These are phyloP conservation scores for Puccinia hordei DNA, from an alignment of 1,284 basidiomycete species.

Conservation along the genomic window DNA sequence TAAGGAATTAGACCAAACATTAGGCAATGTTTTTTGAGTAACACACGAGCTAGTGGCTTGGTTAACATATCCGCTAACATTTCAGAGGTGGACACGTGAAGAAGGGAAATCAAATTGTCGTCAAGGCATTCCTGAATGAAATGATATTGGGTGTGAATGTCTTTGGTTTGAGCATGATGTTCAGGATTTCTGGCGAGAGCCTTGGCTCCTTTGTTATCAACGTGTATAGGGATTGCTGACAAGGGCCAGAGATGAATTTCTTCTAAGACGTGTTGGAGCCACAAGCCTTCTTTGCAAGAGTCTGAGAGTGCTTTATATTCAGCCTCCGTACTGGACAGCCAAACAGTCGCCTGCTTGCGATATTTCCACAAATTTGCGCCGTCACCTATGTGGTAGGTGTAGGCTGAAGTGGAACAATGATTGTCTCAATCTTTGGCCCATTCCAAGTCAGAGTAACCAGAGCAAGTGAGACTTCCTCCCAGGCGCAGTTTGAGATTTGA, in stretches of 20 bases:
- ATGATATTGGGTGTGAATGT: neutral
- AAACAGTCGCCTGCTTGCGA: conserved; percentile 2
- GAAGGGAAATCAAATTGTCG: neutral
- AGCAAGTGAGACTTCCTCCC: neutral
- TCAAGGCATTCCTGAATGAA: neutral
- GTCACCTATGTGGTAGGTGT: neutral
- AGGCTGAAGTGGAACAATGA: neutral
- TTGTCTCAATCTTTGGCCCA: conserved; percentile 1
- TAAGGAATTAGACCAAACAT: too few species aligned
- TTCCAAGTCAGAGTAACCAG: conserved; percentile 10
- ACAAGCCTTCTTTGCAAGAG: too few species aligned
- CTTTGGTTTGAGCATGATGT: neutral
- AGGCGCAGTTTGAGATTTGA: neutral
- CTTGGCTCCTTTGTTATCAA: too few species aligned
- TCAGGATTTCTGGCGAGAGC: too few species aligned
- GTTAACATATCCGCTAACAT: neutral
- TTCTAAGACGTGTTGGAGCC: too few species aligned
- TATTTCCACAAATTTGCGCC: neutral
- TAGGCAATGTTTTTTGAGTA: neutral
- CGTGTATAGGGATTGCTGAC: too few species aligned
- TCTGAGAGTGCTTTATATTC: too few species aligned
- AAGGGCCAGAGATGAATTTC: too few species aligned
- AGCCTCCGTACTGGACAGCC: neutral
- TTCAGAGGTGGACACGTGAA: neutral
- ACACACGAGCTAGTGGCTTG: neutral